Conservation (phyloP, 1,284 basidiomycete species). For the Papiliotrema terrestris region DNA sequence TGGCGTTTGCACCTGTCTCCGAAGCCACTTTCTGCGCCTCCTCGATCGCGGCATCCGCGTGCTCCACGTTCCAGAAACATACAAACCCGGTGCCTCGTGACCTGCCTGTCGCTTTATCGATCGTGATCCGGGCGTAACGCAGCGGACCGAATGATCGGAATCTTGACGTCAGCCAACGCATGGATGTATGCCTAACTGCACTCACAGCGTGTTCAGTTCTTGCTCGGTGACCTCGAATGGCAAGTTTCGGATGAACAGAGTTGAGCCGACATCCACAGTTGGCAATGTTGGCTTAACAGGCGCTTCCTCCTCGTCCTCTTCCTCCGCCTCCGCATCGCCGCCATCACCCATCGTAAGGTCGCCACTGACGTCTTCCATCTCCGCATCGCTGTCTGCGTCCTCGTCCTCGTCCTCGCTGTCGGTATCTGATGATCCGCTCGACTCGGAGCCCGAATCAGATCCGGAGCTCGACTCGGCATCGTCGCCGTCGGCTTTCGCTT, state of each 20-base stretch:
- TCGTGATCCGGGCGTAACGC: slow-evolving; percentile 86
- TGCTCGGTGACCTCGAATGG: slow-evolving; percentile 90
- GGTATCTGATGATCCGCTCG: slow-evolving; percentile 7
- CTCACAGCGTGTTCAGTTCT: slow-evolving; percentile 74
- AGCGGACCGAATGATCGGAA: slow-evolving; percentile 89
- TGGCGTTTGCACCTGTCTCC: slow-evolving; percentile 54
- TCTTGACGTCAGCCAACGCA: slow-evolving; percentile 48
- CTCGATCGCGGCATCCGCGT: slow-evolving; percentile 79
- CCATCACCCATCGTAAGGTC: slow-evolving; percentile 54
- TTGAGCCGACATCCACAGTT: slow-evolving; percentile 77
- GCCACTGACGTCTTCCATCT: slow-evolving; percentile 51
- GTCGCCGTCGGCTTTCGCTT: slow-evolving; percentile 48
- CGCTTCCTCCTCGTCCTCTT: slow-evolving; percentile 54
- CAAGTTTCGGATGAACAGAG: slow-evolving; percentile 91
- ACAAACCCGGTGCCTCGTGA: slow-evolving; percentile 94
- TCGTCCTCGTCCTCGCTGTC: slow-evolving; percentile 29
- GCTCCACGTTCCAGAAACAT: slow-evolving; percentile 92
- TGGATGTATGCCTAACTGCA: slow-evolving; percentile 9
- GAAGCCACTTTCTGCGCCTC: slow-evolving; percentile 70
- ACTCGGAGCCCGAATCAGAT: slow-evolving; percentile 40
- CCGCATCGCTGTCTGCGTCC: slow-evolving; percentile 48
- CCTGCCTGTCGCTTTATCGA: slow-evolving; percentile 77
- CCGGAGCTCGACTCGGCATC: slow-evolving; percentile 27
- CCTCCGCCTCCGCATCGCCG: slow-evolving; percentile 49
- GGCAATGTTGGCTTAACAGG: slow-evolving; percentile 70